phyloP scores from a whole-genome alignment of 331 rosid species.

The Malus hybrid region DNA sequence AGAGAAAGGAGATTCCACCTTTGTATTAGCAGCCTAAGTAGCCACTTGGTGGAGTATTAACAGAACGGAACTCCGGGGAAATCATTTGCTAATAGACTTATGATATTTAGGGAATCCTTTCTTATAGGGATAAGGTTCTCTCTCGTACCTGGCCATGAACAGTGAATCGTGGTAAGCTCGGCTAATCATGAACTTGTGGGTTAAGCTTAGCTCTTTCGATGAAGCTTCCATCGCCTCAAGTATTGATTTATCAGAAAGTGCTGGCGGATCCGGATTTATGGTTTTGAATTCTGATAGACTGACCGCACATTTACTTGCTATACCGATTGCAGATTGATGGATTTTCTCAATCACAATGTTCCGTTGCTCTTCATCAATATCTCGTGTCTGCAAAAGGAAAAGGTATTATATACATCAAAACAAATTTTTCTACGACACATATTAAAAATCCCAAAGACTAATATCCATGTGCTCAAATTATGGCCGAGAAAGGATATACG shows the following conservation, averaged over 20 bases:
- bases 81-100: no score
- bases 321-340: conserved; percentile 56
- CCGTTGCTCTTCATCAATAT: conserved; percentile 77
- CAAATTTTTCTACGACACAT: background rate
- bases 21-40: conserved; percentile 19
- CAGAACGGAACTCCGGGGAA: no score
- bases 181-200: conserved; percentile 85
- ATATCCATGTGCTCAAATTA: background rate
- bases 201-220: conserved; percentile 60
- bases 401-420: background rate
- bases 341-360: conserved; percentile 71
- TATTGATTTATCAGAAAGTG: conserved; percentile 59
- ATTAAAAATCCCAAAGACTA: background rate
- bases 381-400: conserved; percentile 62
- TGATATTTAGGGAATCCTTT: no score
- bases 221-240: conserved; percentile 64
- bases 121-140: background rate
- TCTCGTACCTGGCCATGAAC: conserved; percentile 82
- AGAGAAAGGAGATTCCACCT: conserved; percentile 39
- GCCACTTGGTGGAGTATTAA: background rate
- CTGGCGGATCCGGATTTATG: conserved; percentile 90
- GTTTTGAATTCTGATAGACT: conserved; percentile 65
- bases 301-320: conserved; percentile 57
- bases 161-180: conserved; percentile 94
- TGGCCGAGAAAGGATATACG: background rate